Evolutionary conservation across 768 basidiomycete species (phyloP).

Genomic region (Leccinum olivaceopallidum): DNA sequence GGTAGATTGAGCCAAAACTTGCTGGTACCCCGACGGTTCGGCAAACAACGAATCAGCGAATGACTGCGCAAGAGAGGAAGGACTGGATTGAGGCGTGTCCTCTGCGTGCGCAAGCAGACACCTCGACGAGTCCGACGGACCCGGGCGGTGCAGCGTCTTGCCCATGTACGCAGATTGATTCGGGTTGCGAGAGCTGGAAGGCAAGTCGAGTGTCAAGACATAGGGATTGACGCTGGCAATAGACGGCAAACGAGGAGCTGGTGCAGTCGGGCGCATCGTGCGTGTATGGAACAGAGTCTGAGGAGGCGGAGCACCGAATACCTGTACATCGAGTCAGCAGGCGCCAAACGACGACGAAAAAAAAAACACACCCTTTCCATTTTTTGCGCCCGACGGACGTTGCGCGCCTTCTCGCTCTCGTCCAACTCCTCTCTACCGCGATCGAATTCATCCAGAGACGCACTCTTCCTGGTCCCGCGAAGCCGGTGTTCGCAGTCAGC

Average conservation of each 20-base stretch:
- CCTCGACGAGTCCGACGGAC: constrained; percentile 64
- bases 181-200: constrained; percentile 37
- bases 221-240: constrained; percentile 20
- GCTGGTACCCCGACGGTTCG: constrained; percentile 19
- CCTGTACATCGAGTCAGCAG: constrained; percentile 40
- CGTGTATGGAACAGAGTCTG: constrained; percentile 77
- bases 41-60: constrained; percentile 23
- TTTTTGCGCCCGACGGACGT: constrained; percentile 78
- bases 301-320: constrained; percentile 82
- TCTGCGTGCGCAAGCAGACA: constrained; percentile 43
- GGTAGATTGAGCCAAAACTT: constrained; percentile 37
- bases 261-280: constrained; percentile 38
- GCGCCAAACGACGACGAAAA: not conserved
- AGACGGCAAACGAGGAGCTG: constrained; percentile 31
- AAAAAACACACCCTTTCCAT: constrained; percentile 73
- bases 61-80: constrained; percentile 21
- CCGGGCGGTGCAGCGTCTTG: constrained; percentile 49
- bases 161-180: constrained; percentile 52
- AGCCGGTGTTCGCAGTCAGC: constrained; percentile 42
- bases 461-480: constrained; percentile 45
- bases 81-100: constrained; percentile 18
- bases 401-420: constrained; percentile 73
- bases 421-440: constrained; percentile 70
- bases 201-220: constrained; percentile 21
- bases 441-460: constrained; percentile 54